A percentile compares a stretch with the other conserved stretches of the same genome.
Conservation (phyloP, 2,329 filamentous ascomycete genomes). For the Penicillium aurantiogriseum region DNA sequence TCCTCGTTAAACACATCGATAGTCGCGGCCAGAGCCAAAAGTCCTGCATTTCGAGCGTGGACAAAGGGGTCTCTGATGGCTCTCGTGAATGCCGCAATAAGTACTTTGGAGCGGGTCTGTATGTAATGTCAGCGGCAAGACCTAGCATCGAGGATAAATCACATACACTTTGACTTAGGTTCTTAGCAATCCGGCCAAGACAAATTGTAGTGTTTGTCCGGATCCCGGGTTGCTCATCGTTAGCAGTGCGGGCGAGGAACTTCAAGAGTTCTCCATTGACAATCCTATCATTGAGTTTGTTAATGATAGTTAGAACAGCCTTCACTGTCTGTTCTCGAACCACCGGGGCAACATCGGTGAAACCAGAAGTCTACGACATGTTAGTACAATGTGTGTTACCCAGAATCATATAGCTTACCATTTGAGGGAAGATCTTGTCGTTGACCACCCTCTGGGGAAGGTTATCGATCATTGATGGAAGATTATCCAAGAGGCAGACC, state of each 20-base stretch:
- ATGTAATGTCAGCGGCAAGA: constrained; percentile 25
- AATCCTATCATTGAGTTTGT: constrained; percentile 85
- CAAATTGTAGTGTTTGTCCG: constrained; percentile 98
- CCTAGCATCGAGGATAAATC: neutral
- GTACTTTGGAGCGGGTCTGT: constrained; percentile 77
- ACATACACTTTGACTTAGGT: constrained; percentile 65
- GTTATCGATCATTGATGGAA: constrained; percentile 88
- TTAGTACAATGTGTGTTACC: constrained; percentile 1
- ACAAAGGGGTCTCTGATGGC: constrained; percentile 91
- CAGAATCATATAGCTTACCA: constrained; percentile 55
- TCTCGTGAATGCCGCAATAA: constrained; percentile 87
- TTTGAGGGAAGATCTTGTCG: constrained; percentile 93
- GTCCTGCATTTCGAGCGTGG: constrained; percentile 83
- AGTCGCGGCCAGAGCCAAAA: constrained; percentile 83
- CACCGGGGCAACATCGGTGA: constrained; percentile 85
- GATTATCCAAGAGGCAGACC: constrained; percentile 83
- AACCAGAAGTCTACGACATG: constrained; percentile 73
- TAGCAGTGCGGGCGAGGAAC: constrained; percentile 90
- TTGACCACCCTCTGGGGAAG: constrained; percentile 85
- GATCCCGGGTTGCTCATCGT: constrained; percentile 96
- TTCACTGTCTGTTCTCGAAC: constrained; percentile 96
- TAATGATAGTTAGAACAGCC: constrained; percentile 80
- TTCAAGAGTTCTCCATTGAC: constrained; percentile 91
- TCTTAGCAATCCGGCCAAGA: constrained; percentile 90
- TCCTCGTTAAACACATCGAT: constrained; percentile 84